These are phyloP conservation scores for Podosphaera fusca DNA, from an alignment of 2,329 filamentous ascomycete genomes.

Conservation along the genomic window DNA sequence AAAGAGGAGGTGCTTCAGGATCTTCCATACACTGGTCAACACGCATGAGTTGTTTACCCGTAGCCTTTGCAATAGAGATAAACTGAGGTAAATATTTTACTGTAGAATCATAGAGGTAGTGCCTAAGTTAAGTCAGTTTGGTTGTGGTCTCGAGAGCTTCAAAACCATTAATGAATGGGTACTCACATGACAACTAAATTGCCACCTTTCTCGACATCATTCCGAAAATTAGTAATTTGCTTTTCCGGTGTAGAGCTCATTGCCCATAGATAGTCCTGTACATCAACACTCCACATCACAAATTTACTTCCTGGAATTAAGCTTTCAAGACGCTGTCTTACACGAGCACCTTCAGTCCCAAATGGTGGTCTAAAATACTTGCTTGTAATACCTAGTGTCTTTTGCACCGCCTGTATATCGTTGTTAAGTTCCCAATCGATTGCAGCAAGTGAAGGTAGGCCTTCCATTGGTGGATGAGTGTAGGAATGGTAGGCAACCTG, in stretches of 20 bases:
- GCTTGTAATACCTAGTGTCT: constrained; percentile 18
- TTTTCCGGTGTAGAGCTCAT: constrained; percentile 36
- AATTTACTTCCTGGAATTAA: constrained; percentile 29
- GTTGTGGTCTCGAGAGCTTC: not conserved
- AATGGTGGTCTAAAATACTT: constrained; percentile 48
- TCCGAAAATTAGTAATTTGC: constrained; percentile 40
- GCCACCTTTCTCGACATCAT: constrained; percentile 37
- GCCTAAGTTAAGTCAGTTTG: constrained; percentile 20
- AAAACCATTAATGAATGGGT: not conserved
- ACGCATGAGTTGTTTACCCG: constrained; percentile 40
- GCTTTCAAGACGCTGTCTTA: constrained; percentile 36
- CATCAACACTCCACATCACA: constrained; percentile 46
- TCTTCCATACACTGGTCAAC: constrained; percentile 44
- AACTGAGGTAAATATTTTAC: constrained; percentile 40
- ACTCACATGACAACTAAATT: constrained; percentile 29
- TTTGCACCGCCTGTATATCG: constrained; percentile 26
- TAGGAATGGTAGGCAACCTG: constrained; percentile 46
- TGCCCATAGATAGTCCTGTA: constrained; percentile 50
- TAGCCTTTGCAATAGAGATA: constrained; percentile 38
- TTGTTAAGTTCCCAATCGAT: constrained; percentile 40
- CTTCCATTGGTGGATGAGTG: constrained; percentile 45
- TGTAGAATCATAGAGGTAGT: constrained; percentile 42
- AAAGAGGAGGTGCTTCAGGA: constrained; percentile 27
- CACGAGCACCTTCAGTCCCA: constrained; percentile 42
- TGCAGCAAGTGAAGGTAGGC: constrained; percentile 24